phyloP scores from a whole-genome alignment of 2,329 filamentous ascomycete genomes.

The Graphilbum sp. region DNA sequence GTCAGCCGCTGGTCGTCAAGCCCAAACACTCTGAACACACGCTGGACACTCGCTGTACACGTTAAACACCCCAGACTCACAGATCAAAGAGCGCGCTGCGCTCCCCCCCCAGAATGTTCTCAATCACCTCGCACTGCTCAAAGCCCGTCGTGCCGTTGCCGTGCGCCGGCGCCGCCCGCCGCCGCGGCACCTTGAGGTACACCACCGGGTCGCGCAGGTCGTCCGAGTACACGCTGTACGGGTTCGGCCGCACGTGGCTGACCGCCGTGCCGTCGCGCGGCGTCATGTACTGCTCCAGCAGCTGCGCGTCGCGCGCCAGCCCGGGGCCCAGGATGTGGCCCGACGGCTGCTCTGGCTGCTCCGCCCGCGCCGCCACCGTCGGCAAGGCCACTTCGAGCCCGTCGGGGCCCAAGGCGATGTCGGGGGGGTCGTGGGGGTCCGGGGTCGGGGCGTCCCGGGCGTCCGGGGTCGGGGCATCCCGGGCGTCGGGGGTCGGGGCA shows the following conservation, averaged over 20 bases:
- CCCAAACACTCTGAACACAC: no score
- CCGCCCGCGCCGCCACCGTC: background rate
- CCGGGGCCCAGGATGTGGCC: slow-evolving; percentile 2
- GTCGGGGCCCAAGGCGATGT: no score
- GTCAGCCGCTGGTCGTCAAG: no score
- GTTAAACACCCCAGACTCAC: no score
- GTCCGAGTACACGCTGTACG: slow-evolving; percentile 4
- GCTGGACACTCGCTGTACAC: no score
- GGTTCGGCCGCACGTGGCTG: slow-evolving; percentile 2
- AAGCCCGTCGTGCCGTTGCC: slow-evolving; percentile 4
- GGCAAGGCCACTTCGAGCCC: no score
- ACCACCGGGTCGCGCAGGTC: slow-evolving; percentile 3
- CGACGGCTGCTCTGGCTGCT: background rate
- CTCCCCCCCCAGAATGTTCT: slow-evolving; percentile 1
- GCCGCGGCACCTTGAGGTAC: slow-evolving; percentile 3
- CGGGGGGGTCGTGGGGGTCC: no score
- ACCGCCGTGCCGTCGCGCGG: background rate
- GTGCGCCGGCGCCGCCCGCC: background rate
- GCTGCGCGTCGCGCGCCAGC: slow-evolving; percentile 2
- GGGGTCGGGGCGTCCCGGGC: background rate
- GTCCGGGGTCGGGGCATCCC: background rate
- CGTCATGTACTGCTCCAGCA: slow-evolving; percentile 4
- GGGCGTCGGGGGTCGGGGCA: background rate
- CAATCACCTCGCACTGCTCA: slow-evolving; percentile 2
- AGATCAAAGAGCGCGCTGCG: no score